Percentiles rank a stretch among this genome's conserved stretches.
Conservation (phyloP, 2,329 filamentous ascomycete species). For the Penicillium sp. region DNA sequence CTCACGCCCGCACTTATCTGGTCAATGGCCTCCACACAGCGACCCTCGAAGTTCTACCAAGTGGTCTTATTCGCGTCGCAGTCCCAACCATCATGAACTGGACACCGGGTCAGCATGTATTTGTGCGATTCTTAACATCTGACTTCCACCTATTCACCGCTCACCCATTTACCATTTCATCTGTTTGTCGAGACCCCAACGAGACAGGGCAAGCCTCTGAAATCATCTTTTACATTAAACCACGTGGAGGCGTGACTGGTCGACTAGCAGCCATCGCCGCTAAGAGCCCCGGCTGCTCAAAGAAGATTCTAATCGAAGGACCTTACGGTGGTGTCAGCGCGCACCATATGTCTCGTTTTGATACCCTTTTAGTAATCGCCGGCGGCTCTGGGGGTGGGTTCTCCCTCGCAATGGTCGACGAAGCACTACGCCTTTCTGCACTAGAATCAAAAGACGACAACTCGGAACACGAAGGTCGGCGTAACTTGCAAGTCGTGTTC, state of each 20-base stretch:
- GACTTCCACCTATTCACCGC: slow-evolving; percentile 45
- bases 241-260: slow-evolving; percentile 51
- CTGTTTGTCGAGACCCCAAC: slow-evolving; percentile 36
- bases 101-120: slow-evolving; percentile 55
- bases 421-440: slow-evolving; percentile 27
- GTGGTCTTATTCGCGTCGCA: slow-evolving; percentile 43
- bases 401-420: slow-evolving; percentile 52
- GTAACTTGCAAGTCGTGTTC: slow-evolving; percentile 22
- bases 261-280: slow-evolving; percentile 43
- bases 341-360: slow-evolving; percentile 38
- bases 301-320: slow-evolving; percentile 56
- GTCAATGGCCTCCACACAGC: slow-evolving; percentile 51
- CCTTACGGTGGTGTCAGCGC: slow-evolving; percentile 56
- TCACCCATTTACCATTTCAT: slow-evolving; percentile 59
- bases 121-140: slow-evolving; percentile 51
- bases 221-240: slow-evolving; percentile 55
- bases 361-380: slow-evolving; percentile 51
- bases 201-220: slow-evolving; percentile 30
- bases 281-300: slow-evolving; percentile 35
- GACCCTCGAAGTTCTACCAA: slow-evolving; percentile 39
- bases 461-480: slow-evolving; percentile 2
- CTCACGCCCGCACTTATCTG: slow-evolving; percentile 48
- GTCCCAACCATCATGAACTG: slow-evolving; percentile 48
- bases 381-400: slow-evolving; percentile 60
- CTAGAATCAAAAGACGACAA: background rate